These are phyloP conservation scores for Effrenium voratum DNA, from an alignment of 73 alveolate genomes.

Conservation along the genomic window DNA sequence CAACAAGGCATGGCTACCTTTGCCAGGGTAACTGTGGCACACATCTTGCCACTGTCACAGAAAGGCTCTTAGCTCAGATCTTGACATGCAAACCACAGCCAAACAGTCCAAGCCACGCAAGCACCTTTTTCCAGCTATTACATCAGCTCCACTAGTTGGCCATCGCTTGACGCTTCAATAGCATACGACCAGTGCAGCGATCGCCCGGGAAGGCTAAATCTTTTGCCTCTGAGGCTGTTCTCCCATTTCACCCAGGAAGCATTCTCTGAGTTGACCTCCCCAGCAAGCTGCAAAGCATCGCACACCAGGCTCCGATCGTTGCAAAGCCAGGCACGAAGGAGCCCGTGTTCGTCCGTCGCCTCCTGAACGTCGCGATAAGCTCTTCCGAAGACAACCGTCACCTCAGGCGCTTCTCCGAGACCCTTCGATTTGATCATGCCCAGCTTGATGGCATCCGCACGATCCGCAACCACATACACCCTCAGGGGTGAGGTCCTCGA, in stretches of 20 bases:
- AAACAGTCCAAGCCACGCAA: too few species aligned
- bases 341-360: constrained; percentile 48
- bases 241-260: neutral
- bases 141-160: neutral
- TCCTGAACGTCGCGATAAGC: constrained; percentile 1
- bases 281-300: constrained; percentile 6
- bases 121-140: neutral
- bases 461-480: constrained; percentile 45
- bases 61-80: too few species aligned
- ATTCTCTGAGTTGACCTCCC: neutral
- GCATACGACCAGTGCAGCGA: constrained; percentile 81
- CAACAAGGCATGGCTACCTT: too few species aligned
- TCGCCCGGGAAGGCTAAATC: constrained; percentile 6
- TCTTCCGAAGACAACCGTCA: constrained; percentile 54
- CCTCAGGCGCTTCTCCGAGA: neutral
- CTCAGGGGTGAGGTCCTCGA: neutral
- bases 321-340: constrained; percentile 38
- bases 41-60: too few species aligned
- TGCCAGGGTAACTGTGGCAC: too few species aligned
- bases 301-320: constrained; percentile 19
- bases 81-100: too few species aligned
- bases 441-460: constrained; percentile 79
- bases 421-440: neutral
- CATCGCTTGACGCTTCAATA: neutral
- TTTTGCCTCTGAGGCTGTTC: neutral